Evolutionary conservation across 2,329 filamentous ascomycete genomes (phyloP).

Genomic region (Aspergillus pseudoviridinutans): DNA sequence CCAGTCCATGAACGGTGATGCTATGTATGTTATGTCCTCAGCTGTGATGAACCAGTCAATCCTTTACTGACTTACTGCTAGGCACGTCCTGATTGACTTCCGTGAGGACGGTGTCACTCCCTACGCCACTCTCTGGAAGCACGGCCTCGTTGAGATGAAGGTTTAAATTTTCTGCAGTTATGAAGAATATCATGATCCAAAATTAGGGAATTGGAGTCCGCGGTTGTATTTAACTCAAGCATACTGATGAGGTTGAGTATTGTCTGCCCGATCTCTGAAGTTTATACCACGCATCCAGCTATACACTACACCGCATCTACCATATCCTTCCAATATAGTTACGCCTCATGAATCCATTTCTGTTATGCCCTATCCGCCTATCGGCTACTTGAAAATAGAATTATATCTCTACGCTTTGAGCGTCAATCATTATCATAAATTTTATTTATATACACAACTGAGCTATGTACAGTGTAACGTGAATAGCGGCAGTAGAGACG

Average conservation of each 20-base stretch:
- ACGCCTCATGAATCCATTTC: constrained; percentile 36
- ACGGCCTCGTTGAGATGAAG: constrained; percentile 85
- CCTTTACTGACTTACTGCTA: constrained; percentile 30
- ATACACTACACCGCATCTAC: constrained; percentile 21
- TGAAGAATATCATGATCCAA: constrained; percentile 16
- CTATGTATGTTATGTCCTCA: constrained; percentile 66
- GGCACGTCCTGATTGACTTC: constrained; percentile 92
- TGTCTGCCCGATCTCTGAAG: constrained; percentile 2
- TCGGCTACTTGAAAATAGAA: background rate
- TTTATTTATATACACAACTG: background rate
- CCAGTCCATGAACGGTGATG: constrained; percentile 87
- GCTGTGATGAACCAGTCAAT: background rate
- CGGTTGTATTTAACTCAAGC: constrained; percentile 5
- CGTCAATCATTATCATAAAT: background rate
- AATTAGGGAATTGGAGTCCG: constrained; percentile 14
- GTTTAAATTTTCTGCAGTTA: constrained; percentile 56
- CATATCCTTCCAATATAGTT: constrained; percentile 30
- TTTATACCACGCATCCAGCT: constrained; percentile 18
- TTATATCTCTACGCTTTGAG: background rate
- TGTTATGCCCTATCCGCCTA: constrained; percentile 15
- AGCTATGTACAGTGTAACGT: background rate
- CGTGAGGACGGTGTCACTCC: constrained; percentile 93
- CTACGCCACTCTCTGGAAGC: constrained; percentile 90
- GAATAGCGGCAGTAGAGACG: background rate
- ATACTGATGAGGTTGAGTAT: background rate